These are phyloP conservation scores for Agastache rugosa DNA, from an alignment of 257 asterid genomes.

Conservation along the genomic window DNA sequence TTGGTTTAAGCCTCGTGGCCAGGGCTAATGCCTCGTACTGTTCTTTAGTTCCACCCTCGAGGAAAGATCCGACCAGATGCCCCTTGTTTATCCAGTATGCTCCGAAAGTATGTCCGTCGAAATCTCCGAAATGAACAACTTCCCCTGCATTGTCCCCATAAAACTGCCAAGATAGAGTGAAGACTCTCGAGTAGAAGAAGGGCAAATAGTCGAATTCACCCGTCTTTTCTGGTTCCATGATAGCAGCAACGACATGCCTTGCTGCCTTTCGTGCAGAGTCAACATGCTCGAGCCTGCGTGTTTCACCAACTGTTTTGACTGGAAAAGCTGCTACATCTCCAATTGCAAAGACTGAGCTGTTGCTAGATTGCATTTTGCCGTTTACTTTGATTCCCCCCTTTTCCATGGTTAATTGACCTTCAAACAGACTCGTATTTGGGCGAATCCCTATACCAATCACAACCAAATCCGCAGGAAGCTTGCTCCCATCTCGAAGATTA, in stretches of 20 bases:
- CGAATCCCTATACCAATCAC: conserved; percentile 93
- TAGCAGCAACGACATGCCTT: conserved; percentile 75
- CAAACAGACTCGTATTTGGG: conserved; percentile 86
- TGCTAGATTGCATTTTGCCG: conserved; percentile 79
- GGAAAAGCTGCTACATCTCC: conserved; percentile 94
- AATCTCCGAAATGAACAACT: conserved; percentile 78
- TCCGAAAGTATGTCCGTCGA: conserved; percentile 56
- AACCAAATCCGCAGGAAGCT: conserved; percentile 85
- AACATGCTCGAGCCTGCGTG: conserved; percentile 86
- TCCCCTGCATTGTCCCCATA: conserved; percentile 80
- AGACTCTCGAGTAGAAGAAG: conserved; percentile 86
- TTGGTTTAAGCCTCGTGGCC: conserved; percentile 65
- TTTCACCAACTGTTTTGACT: conserved; percentile 67
- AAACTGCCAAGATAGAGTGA: conserved; percentile 87
- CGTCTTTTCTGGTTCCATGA: conserved; percentile 62
- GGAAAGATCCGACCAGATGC: conserved; percentile 74
- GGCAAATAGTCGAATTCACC: conserved; percentile 78
- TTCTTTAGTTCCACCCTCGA: conserved; percentile 90
- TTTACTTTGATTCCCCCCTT: conserved; percentile 94
- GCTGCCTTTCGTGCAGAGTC: conserved; percentile 87
- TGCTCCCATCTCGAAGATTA: conserved; percentile 78
- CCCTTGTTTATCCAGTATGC: conserved; percentile 85
- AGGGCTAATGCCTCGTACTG: conserved; percentile 73
- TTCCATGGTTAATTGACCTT: conserved; percentile 86
- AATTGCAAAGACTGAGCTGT: conserved; percentile 73